Conservation (phyloP, 306 rosid genomes). For the Luffa acutangula region DNA sequence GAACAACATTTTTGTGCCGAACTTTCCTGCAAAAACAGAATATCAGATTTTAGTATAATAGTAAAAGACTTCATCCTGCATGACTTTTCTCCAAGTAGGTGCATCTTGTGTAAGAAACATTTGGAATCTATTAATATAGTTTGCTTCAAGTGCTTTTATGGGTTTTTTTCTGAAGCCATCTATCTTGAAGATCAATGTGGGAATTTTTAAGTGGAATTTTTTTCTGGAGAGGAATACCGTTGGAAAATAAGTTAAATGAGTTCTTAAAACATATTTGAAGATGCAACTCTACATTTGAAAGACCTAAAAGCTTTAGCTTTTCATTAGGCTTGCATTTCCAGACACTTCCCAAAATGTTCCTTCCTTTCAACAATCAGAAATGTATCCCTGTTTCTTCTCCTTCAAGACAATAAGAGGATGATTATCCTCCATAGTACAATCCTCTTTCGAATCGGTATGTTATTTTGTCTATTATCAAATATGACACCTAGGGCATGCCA, state of each 20-base stretch:
- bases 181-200: background rate
- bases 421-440: background rate
- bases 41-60: background rate
- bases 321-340: background rate
- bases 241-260: background rate
- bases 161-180: background rate
- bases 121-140: background rate
- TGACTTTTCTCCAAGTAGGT: background rate
- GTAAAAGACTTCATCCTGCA: background rate
- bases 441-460: background rate
- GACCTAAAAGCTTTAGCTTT: background rate
- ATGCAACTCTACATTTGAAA: background rate
- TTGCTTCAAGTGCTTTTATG: background rate
- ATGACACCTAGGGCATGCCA: background rate
- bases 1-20: constrained; percentile 98
- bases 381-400: background rate
- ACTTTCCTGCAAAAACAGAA: constrained; percentile 58
- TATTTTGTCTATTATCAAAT: background rate
- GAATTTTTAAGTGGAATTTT: background rate
- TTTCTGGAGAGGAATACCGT: background rate
- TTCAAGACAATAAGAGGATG: background rate
- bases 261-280: background rate
- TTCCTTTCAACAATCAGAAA: background rate
- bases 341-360: background rate
- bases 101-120: background rate